Conservation (phyloP, 768 basidiomycete genomes). For the Mycena filopes region DNA sequence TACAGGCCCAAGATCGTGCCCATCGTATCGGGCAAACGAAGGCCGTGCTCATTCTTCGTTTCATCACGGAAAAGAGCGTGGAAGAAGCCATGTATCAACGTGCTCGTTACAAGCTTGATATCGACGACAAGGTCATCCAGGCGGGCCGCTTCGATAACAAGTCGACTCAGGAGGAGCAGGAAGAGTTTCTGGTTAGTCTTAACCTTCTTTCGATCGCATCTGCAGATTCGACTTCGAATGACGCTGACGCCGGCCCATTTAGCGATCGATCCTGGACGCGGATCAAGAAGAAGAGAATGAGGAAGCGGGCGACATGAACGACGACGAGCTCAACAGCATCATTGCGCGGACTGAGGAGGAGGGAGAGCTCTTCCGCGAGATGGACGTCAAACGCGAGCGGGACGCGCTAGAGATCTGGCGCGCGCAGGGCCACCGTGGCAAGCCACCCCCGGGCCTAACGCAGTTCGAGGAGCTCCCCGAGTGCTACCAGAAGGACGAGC, state of each 20-base stretch:
- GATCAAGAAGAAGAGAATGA: constrained; percentile 92
- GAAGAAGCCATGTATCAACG: constrained; percentile 98
- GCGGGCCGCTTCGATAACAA: constrained; percentile 99
- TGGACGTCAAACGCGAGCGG: constrained; percentile 85
- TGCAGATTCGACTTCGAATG: constrained; percentile 17
- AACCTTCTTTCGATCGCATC: constrained; percentile 3
- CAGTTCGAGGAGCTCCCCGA: constrained; percentile 91
- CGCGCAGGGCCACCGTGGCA: constrained; percentile 78
- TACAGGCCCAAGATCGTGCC: constrained; percentile 99
- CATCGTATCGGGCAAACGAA: constrained; percentile 99
- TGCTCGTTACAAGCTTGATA: constrained; percentile 95
- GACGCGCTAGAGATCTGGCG: constrained; percentile 75
- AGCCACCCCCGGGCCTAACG: constrained; percentile 81
- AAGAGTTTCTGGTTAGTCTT: constrained; percentile 84
- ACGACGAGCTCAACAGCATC: constrained; percentile 94
- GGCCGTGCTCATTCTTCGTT: constrained; percentile 94
- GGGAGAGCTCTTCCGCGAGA: constrained; percentile 75
- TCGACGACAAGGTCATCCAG: constrained; percentile 99
- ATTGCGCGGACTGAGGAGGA: constrained; percentile 90
- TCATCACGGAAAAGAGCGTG: constrained; percentile 98
- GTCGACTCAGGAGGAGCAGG: constrained; percentile 97
- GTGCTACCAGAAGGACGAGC: constrained; percentile 88
- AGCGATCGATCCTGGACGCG: constrained; percentile 92
- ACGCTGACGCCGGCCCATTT: constrained; percentile 23
- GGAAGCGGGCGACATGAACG: constrained; percentile 92